phyloP scores from a whole-genome alignment of 139 green algal species.

The Pseudopediastrum boryanum region DNA sequence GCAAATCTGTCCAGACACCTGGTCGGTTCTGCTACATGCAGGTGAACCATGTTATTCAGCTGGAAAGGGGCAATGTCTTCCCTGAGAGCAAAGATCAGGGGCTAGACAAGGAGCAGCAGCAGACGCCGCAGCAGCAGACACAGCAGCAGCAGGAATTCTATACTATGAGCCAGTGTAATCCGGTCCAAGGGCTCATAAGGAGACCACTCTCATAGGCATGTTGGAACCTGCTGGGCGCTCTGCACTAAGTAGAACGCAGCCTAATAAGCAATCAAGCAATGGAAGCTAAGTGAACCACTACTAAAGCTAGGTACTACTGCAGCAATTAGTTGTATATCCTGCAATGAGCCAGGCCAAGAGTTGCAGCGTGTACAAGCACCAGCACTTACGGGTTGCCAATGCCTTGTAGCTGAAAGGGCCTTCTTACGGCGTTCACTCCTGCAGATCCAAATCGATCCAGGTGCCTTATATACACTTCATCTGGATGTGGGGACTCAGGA shows the following conservation, averaged over 20 bases:
- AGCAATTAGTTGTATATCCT: too few relatives aligned
- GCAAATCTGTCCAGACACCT: constrained; percentile 56
- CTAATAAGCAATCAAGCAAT: too few relatives aligned
- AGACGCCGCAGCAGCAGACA: background rate
- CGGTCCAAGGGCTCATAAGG: too few relatives aligned
- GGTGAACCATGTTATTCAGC: constrained; percentile 39
- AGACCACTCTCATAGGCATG: too few relatives aligned
- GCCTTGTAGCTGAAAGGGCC: background rate
- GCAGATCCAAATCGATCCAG: constrained; percentile 49
- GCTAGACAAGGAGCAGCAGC: background rate
- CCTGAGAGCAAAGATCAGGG: background rate
- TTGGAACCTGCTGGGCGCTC: too few relatives aligned
- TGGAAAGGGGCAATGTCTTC: background rate
- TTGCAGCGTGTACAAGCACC: too few relatives aligned
- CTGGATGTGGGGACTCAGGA: constrained; percentile 57
- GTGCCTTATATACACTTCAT: constrained; percentile 66
- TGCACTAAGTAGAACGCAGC: too few relatives aligned
- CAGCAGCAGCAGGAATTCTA: background rate
- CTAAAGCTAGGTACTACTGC: too few relatives aligned
- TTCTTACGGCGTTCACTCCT: background rate
- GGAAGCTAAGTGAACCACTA: too few relatives aligned
- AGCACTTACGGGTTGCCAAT: background rate
- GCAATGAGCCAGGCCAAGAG: too few relatives aligned
- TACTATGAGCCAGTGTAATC: too few relatives aligned
- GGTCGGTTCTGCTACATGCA: constrained; percentile 78